Evolutionary conservation across 108 stramenopile species (phyloP), one percentile per base, ranked within the genome.

Genomic region (Cyclotella atomus): DNA sequence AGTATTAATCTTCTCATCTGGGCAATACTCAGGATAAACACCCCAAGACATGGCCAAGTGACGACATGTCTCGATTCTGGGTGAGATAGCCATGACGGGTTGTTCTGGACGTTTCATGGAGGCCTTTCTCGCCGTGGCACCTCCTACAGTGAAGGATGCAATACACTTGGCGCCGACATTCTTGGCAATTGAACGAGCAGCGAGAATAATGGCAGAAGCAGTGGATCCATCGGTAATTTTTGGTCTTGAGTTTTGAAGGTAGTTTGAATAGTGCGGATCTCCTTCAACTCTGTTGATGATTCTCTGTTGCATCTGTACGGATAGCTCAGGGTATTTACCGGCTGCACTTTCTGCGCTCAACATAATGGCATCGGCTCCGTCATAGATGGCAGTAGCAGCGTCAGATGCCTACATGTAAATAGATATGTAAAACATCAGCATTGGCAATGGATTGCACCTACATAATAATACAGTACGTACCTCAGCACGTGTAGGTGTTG

Each of bases 281-380:
- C 84, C 82, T 77, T 97, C 97, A 36, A 96, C 97, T 57, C 94
- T 83, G 68, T 91, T 90, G 77, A 97, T 97, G 70, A 97, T 94
- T n/a, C 95, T 79, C 47, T 95, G 95, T 84, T 96, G 95, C 97
- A 98, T 98, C 35, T 87, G 72, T 10, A 98, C 97, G 28, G 88
- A 77, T 59, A 97, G 95, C 76, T 95, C 91, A 2, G 97, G 97
- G 64, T 90, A 98, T 88, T 75, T 78, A 68, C 93, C 93, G 45
- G 92, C 94, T 3, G 97, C 97, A 65, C 88, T 89, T 73, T 98
- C 97, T 27, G 92, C 97, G 68, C 86, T 88, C 19, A 98, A 68
- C 97, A 98, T 98, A 80, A 98, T 95, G 4, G 96, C 96, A 79
- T 98, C 97, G 9, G 96, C 94, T 46, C 96, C 96, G 83, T 98